Evolutionary conservation across 148 eudicot species (phyloP).

Genomic region (Tetragonia tetragonoides): DNA sequence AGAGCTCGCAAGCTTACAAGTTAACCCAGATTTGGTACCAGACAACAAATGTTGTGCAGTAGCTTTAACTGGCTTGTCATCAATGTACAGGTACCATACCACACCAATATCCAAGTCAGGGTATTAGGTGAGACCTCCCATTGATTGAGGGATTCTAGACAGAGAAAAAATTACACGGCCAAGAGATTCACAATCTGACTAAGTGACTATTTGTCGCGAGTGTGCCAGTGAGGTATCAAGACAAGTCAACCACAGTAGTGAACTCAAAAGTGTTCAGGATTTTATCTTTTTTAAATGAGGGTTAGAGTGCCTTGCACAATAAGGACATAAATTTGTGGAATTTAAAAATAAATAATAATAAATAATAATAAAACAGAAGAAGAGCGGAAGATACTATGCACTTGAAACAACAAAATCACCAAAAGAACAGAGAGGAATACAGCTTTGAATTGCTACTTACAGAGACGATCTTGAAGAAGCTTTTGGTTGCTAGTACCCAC

Average conservation of each 20-base stretch:
- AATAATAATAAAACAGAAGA: background rate
- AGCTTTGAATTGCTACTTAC: conserved; percentile 47
- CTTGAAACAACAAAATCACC: conserved; percentile 1
- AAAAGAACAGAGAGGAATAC: background rate
- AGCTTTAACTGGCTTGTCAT: background rate
- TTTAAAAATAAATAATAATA: no score
- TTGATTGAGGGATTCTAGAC: background rate
- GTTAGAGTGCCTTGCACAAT: background rate
- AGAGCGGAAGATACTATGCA: background rate
- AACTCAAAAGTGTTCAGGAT: background rate
- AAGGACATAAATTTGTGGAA: background rate
- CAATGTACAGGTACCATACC: background rate
- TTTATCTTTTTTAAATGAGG: background rate
- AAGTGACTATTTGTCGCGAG: conserved; percentile 7
- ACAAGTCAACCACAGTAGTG: background rate
- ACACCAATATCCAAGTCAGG: no score
- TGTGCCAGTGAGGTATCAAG: background rate
- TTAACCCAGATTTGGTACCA: background rate
- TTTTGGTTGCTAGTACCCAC: conserved; percentile 94
- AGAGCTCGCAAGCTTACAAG: background rate
- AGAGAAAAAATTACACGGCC: background rate
- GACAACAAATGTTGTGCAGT: background rate
- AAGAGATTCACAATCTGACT: background rate
- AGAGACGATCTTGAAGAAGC: conserved; percentile 83
- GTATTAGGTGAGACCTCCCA: background rate